Evolutionary conservation across 257 asterid genomes (phyloP).

Genomic region (Cordia subcordata): DNA sequence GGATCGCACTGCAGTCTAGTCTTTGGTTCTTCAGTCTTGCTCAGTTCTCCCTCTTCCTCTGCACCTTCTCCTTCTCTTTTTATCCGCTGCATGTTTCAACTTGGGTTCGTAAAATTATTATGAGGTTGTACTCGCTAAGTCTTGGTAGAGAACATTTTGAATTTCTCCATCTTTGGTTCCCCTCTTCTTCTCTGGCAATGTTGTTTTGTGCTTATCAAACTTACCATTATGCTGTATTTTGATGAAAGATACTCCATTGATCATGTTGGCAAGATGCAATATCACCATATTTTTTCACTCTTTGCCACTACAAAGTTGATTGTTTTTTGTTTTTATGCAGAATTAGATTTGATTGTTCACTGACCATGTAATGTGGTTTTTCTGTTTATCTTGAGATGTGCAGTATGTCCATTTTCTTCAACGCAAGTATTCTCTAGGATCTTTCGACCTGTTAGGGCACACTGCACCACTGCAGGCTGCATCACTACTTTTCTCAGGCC

Average conservation of each 20-base stretch:
- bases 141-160: not conserved
- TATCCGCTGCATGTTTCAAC: too few relatives aligned
- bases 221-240: not conserved
- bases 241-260: not conserved
- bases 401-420: constrained; percentile 82
- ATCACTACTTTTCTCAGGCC: constrained; percentile 61
- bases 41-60: too few relatives aligned
- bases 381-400: constrained; percentile 15
- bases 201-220: not conserved
- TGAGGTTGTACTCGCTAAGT: too few relatives aligned
- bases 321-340: not conserved
- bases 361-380: constrained; percentile 13
- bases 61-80: too few relatives aligned
- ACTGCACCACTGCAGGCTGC: constrained; percentile 86
- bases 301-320: not conserved
- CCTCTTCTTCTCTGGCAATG: too few relatives aligned
- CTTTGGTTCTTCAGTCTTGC: too few relatives aligned
- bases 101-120: too few relatives aligned
- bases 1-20: too few relatives aligned
- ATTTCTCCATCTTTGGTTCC: not conserved
- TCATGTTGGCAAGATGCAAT: not conserved
- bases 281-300: not conserved
- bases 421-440: constrained; percentile 68
- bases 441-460: constrained; percentile 76
- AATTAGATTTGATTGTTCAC: not conserved